Evolutionary conservation across 2,329 filamentous ascomycete genomes (phyloP).

Genomic region (Fusarium marasasianum): DNA sequence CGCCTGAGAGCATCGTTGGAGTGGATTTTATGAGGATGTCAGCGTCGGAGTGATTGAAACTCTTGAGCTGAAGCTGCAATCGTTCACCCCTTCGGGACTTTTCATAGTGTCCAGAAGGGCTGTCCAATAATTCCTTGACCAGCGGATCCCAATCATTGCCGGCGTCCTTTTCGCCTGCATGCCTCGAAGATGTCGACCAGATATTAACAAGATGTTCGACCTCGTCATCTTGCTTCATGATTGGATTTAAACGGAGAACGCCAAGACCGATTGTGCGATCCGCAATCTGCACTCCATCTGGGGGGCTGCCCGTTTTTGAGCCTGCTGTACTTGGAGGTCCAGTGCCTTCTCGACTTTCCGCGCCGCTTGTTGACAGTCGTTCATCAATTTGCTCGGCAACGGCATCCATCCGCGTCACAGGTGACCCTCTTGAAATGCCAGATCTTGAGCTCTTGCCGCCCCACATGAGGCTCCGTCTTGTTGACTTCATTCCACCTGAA

Average conservation of each 20-base stretch:
- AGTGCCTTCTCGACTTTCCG: slow-evolving; percentile 57
- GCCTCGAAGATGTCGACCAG: slow-evolving; percentile 72
- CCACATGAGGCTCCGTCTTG: slow-evolving; percentile 76
- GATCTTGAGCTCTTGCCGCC: slow-evolving; percentile 66
- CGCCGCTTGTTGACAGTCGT: slow-evolving; percentile 48
- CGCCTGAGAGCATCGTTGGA: slow-evolving; percentile 84
- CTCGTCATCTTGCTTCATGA: slow-evolving; percentile 77
- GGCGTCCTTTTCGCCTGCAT: slow-evolving; percentile 65
- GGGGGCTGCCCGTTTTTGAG: slow-evolving; percentile 51
- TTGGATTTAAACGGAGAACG: slow-evolving; percentile 76
- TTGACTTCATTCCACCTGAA: slow-evolving; percentile 61
- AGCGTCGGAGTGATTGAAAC: slow-evolving; percentile 81
- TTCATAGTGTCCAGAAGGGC: slow-evolving; percentile 76
- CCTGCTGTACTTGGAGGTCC: slow-evolving; percentile 64
- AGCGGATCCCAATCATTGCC: slow-evolving; percentile 77
- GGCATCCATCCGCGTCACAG: slow-evolving; percentile 61
- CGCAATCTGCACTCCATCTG: slow-evolving; percentile 43
- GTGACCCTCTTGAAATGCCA: slow-evolving; percentile 62
- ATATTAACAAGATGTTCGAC: slow-evolving; percentile 79
- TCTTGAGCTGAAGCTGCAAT: slow-evolving; percentile 80
- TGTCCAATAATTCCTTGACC: slow-evolving; percentile 77
- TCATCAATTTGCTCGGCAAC: slow-evolving; percentile 63
- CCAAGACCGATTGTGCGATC: slow-evolving; percentile 78
- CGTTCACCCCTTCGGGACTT: slow-evolving; percentile 78
- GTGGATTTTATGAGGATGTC: slow-evolving; percentile 85